Evolutionary conservation across 2,329 filamentous ascomycete genomes (phyloP), one percentile per base, ranked within the genome.

Genomic region (Phyllosticta capitalensis): DNA sequence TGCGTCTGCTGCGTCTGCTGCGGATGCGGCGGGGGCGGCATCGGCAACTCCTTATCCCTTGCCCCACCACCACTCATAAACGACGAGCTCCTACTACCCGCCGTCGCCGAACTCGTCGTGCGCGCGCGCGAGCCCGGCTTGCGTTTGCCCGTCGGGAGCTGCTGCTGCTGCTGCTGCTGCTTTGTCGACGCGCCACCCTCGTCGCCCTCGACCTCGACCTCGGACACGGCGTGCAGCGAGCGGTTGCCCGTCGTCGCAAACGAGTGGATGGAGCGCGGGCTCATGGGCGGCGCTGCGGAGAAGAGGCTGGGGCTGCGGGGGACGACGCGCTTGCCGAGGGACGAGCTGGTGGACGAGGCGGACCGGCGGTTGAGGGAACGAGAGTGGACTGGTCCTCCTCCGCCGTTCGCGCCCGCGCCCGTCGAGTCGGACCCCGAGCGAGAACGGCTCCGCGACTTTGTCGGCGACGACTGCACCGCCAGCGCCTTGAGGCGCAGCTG

Each of bases 291-390:
- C 9, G 24, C 51, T n/a, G n/a, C n/a, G n/a, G n/a, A n/a, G n/a
- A n/a, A n/a, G n/a, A n/a, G n/a, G n/a, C n/a, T n/a, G 28, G 55
- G 38, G 6, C 45, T 52, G 45, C 17, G 24, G 28, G 55, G 52
- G n/a, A n/a, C n/a, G 22, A 48, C 24, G 24, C 53, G 57, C 28
- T 48, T 51, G 24, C 48, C 57, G 22, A 62, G 61, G 17, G 61
- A 62, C 20, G 57, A 54, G 19, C 30, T 50, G 3, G 61, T 28
- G n/a, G 57, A 60, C 12, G 58, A 58, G 5, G 1, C 30, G 9
- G 30, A 38, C 2, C 30, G 9, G 10, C 30, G 30, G 30, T 38
- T 38, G n/a, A n/a, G n/a, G n/a, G n/a, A n/a, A n/a, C n/a, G n/a
- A n/a, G n/a, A n/a, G n/a, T n/a, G n/a, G n/a, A n/a, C n/a, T n/a